Conservation (phyloP, 2,329 filamentous ascomycete species). For the Cercospora zeina region DNA sequence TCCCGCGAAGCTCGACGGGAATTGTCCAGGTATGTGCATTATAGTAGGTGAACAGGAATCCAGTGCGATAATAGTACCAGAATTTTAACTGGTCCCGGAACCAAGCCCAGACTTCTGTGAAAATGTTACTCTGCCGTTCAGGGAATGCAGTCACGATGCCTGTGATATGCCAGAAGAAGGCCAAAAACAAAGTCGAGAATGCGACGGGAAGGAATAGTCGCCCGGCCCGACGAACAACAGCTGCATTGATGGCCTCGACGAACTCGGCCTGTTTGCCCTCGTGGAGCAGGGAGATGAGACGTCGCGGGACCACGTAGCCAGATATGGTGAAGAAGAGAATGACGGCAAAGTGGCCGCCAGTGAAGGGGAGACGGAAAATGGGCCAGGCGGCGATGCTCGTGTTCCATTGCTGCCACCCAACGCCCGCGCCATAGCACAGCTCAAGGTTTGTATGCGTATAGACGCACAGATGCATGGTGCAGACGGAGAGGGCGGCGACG, state of each 20-base stretch:
- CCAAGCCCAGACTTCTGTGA: slow-evolving; percentile 54
- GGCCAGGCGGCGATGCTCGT: slow-evolving; percentile 53
- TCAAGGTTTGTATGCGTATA: slow-evolving; percentile 58
- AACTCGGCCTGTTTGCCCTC: slow-evolving; percentile 42
- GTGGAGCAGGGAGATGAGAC: slow-evolving; percentile 42
- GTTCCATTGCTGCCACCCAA: slow-evolving; percentile 45
- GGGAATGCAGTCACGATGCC: slow-evolving; percentile 46
- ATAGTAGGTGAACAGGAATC: slow-evolving; percentile 34
- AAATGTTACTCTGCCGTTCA: slow-evolving; percentile 44
- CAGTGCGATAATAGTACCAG: slow-evolving; percentile 62
- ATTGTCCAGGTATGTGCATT: slow-evolving; percentile 57
- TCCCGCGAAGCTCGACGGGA: slow-evolving; percentile 63
- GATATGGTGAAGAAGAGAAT: slow-evolving; percentile 55
- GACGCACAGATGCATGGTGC: slow-evolving; percentile 59
- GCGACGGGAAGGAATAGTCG: slow-evolving; percentile 55
- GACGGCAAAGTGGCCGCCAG: slow-evolving; percentile 61
- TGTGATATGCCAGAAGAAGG: slow-evolving; percentile 57
- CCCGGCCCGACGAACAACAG: slow-evolving; percentile 53
- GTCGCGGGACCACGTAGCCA: slow-evolving; percentile 51
- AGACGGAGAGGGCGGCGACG: slow-evolving; percentile 66
- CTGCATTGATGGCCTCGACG: slow-evolving; percentile 49
- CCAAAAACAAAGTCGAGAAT: slow-evolving; percentile 55
- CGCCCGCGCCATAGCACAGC: slow-evolving; percentile 31
- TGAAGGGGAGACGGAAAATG: slow-evolving; percentile 59
- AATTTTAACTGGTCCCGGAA: slow-evolving; percentile 64